A percentile compares a stretch with the other conserved stretches of the same genome.
phyloP scores from a whole-genome alignment of 1,284 basidiomycete genomes.

The Puccinia coronata region DNA sequence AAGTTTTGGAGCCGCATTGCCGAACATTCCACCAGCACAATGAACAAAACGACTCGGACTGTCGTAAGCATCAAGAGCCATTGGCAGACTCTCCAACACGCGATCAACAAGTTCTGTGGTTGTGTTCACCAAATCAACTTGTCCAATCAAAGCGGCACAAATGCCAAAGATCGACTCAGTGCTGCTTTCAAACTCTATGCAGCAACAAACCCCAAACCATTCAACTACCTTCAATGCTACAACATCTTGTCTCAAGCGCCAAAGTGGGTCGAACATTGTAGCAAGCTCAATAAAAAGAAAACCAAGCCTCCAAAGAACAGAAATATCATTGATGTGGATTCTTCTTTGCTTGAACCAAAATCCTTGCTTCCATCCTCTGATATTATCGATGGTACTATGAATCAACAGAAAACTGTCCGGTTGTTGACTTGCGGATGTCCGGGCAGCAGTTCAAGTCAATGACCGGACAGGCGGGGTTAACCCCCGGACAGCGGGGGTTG shows the following conservation, averaged over 20 bases:
- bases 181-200: background rate
- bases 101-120: constrained; percentile 21
- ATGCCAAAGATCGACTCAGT: background rate
- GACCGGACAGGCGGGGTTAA: too few species aligned
- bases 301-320: background rate
- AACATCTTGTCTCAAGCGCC: background rate
- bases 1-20: constrained; percentile 4
- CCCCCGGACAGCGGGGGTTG: too few species aligned
- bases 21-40: background rate
- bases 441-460: too few species aligned
- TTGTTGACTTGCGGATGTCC: too few species aligned
- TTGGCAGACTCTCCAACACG: background rate
- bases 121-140: background rate
- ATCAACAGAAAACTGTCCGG: too few species aligned
- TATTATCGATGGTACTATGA: too few species aligned
- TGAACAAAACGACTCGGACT: background rate
- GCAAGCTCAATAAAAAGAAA: background rate
- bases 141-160: too few species aligned
- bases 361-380: background rate
- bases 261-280: background rate
- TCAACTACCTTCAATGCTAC: background rate
- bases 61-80: background rate
- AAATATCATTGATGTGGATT: background rate
- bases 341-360: background rate
- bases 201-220: background rate